A percentile compares a stretch with the other conserved stretches of the same genome.
phyloP scores from a whole-genome alignment of 2,329 filamentous ascomycete genomes.

The Fusarium pininemorale region DNA sequence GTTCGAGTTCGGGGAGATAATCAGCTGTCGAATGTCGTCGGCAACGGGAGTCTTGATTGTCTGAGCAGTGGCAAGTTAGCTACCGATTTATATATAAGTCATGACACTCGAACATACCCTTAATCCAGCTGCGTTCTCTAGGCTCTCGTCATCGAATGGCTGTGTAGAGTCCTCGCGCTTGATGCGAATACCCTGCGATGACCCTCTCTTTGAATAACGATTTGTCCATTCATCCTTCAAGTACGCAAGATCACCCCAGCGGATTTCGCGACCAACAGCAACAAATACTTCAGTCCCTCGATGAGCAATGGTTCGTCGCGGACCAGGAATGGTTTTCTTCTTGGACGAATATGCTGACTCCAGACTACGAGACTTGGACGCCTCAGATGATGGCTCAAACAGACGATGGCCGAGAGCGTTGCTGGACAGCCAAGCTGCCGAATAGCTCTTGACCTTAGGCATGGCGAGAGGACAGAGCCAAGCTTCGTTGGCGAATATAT shows the following conservation, averaged over 20 bases:
- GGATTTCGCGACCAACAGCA: constrained; percentile 86
- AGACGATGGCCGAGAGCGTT: constrained; percentile 80
- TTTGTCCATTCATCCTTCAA: constrained; percentile 70
- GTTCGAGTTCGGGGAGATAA: constrained; percentile 82
- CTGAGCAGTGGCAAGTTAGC: constrained; percentile 53
- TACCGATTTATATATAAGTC: neutral
- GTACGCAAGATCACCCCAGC: constrained; percentile 86
- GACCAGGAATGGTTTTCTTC: constrained; percentile 57
- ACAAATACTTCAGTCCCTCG: constrained; percentile 90
- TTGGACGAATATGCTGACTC: constrained; percentile 53
- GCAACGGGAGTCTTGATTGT: constrained; percentile 80
- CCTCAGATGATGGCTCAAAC: constrained; percentile 66
- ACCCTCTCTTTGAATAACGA: constrained; percentile 43
- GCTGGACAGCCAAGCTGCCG: constrained; percentile 85
- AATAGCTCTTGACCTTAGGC: constrained; percentile 87
- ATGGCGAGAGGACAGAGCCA: constrained; percentile 57
- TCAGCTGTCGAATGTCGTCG: constrained; percentile 84
- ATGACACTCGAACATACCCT: constrained; percentile 44
- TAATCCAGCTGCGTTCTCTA: constrained; percentile 43
- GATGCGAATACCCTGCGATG: constrained; percentile 49
- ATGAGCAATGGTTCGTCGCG: constrained; percentile 76
- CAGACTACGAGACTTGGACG: constrained; percentile 50
- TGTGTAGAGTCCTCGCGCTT: constrained; percentile 59
- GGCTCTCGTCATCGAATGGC: constrained; percentile 48
- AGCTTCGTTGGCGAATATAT: neutral